Conservation (phyloP, 768 basidiomycete species). For the Boletus rubroflammeus region DNA sequence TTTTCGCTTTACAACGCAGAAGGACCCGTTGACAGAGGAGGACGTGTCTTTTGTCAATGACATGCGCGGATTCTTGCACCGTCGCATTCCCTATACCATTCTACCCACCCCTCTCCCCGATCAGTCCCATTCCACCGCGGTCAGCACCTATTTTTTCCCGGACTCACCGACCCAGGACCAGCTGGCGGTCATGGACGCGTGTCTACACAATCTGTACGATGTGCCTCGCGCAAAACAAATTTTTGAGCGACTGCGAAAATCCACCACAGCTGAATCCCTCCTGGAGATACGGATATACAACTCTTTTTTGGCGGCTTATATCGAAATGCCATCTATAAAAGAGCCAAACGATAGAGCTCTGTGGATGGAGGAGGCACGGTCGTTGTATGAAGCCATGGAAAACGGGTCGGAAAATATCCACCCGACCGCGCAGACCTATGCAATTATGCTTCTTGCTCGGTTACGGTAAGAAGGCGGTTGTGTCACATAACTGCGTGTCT, state of each 20-base stretch:
- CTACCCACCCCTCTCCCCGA: conserved; percentile 65
- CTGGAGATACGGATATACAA: conserved; percentile 54
- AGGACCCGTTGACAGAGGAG: conserved; percentile 21
- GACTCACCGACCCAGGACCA: conserved; percentile 66
- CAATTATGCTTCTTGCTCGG: conserved; percentile 61
- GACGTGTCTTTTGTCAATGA: conserved; percentile 28
- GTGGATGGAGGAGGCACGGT: conserved; percentile 65
- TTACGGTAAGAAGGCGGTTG: conserved; percentile 39
- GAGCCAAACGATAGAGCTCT: conserved; percentile 40
- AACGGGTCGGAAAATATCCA: conserved; percentile 40
- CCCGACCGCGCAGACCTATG: conserved; percentile 62
- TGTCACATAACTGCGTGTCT: conserved; percentile 4
- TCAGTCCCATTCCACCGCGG: conserved; percentile 34
- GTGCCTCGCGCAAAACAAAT: conserved; percentile 72
- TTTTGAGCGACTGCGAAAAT: conserved; percentile 58
- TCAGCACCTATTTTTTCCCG: conserved; percentile 54
- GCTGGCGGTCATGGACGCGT: conserved; percentile 79
- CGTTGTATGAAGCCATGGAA: conserved; percentile 59
- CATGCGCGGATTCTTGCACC: conserved; percentile 50
- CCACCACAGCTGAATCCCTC: conserved; percentile 41
- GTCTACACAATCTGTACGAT: conserved; percentile 71
- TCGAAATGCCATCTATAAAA: conserved; percentile 51
- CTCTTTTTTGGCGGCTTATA: conserved; percentile 61
- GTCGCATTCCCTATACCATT: conserved; percentile 49
- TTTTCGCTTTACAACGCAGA: conserved; percentile 33